Conservation (phyloP, 2,329 filamentous ascomycete genomes). For the Blumeriella jaapii region DNA sequence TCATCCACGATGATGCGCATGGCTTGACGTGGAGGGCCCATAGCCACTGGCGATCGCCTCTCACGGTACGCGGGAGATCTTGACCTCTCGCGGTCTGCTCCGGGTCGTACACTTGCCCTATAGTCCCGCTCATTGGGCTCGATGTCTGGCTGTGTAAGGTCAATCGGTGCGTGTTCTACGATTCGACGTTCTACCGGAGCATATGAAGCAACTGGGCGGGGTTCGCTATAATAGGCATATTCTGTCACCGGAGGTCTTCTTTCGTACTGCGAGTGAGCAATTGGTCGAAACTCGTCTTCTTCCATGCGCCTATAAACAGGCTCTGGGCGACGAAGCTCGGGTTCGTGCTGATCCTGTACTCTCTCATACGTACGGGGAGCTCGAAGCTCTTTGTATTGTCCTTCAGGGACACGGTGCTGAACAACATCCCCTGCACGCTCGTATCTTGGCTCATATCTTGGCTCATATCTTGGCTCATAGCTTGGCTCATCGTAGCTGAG, state of each 20-base stretch:
- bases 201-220: conserved; percentile 18
- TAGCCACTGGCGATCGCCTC: conserved; percentile 33
- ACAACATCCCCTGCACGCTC: conserved; percentile 10
- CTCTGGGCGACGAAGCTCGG: conserved; percentile 17
- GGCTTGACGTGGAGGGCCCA: conserved; percentile 37
- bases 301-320: conserved; percentile 21
- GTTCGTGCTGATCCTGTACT: conserved; percentile 18
- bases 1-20: conserved; percentile 70
- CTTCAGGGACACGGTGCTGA: conserved; percentile 12
- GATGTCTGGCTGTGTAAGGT: background rate
- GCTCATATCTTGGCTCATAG: no score
- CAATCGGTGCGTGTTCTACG: background rate
- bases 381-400: conserved; percentile 15
- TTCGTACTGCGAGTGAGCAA: conserved; percentile 15
- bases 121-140: background rate
- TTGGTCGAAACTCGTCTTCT: conserved; percentile 19
- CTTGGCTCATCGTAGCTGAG: conserved; percentile 36
- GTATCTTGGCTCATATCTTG: no score
- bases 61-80: conserved; percentile 35
- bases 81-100: conserved; percentile 37
- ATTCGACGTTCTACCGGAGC: conserved; percentile 17
- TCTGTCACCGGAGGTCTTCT: conserved; percentile 22
- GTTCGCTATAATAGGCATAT: conserved; percentile 17
- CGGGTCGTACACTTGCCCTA: conserved; percentile 37
- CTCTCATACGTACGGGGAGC: conserved; percentile 15